Evolutionary conservation across 2,329 filamentous ascomycete species (phyloP).

Genomic region (Neoscytalidium dimidiatum): DNA sequence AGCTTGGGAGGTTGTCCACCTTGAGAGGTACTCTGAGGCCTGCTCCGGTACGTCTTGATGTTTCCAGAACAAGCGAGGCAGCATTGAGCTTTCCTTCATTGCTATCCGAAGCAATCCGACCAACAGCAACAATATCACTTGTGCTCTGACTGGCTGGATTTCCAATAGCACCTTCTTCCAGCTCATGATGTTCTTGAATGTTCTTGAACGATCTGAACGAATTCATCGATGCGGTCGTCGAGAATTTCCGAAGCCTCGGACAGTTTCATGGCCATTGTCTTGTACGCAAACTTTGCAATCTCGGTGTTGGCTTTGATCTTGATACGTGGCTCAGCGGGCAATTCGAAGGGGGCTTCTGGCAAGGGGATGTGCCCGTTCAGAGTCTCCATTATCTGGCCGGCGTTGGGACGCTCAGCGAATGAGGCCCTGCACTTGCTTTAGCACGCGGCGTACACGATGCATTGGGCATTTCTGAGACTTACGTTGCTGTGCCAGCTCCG

Average conservation of each 20-base stretch:
- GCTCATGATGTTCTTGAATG: slow-evolving; percentile 64
- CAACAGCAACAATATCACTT: slow-evolving; percentile 84
- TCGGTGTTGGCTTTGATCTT: slow-evolving; percentile 85
- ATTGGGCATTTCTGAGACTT: slow-evolving; percentile 26
- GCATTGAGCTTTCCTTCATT: slow-evolving; percentile 83
- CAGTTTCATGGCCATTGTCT: slow-evolving; percentile 91
- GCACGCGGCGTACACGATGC: neutral
- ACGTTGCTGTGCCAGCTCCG: slow-evolving; percentile 41
- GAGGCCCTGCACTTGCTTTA: slow-evolving; percentile 48
- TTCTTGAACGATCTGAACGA: slow-evolving; percentile 71
- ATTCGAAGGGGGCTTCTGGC: slow-evolving; percentile 69
- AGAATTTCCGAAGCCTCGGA: slow-evolving; percentile 90
- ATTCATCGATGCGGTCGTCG: slow-evolving; percentile 93
- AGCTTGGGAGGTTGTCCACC: slow-evolving; percentile 66
- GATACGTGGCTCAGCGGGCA: slow-evolving; percentile 74
- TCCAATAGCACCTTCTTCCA: slow-evolving; percentile 81
- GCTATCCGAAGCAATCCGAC: slow-evolving; percentile 86
- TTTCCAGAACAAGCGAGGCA: slow-evolving; percentile 84
- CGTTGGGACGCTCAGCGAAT: slow-evolving; percentile 75
- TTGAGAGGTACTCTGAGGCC: slow-evolving; percentile 81
- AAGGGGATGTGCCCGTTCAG: slow-evolving; percentile 74
- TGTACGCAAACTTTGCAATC: slow-evolving; percentile 86
- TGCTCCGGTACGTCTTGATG: slow-evolving; percentile 78
- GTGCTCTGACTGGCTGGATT: slow-evolving; percentile 85
- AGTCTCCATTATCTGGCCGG: slow-evolving; percentile 80